Conservation (phyloP, 2,329 filamentous ascomycete genomes). For the Penicillium sp. region DNA sequence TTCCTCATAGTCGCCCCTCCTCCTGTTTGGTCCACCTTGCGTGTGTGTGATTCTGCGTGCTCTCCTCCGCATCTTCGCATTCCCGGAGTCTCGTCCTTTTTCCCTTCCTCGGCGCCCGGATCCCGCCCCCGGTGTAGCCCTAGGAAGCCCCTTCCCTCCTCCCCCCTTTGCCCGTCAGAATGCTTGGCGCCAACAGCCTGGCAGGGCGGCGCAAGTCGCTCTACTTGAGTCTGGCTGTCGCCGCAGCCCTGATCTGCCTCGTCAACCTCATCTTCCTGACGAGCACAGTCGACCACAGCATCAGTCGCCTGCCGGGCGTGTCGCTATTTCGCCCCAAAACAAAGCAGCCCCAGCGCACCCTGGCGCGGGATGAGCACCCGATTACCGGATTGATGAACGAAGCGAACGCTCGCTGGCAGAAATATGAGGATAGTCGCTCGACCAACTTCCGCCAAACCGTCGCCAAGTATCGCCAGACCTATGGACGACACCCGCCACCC, state of each 20-base stretch:
- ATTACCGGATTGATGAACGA: slow-evolving; percentile 40
- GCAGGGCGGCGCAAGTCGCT: slow-evolving; percentile 18
- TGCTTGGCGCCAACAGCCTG: slow-evolving; percentile 20
- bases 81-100: slow-evolving; percentile 2
- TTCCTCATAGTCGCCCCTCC: slow-evolving; percentile 4
- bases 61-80: not conserved
- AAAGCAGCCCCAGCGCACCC: slow-evolving; percentile 12
- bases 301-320: slow-evolving; percentile 13
- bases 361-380: slow-evolving; percentile 32
- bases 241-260: slow-evolving; percentile 15
- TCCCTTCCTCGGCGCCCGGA: slow-evolving; percentile 3
- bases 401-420: slow-evolving; percentile 38
- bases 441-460: slow-evolving; percentile 45
- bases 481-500: slow-evolving; percentile 47
- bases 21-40: not conserved
- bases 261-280: slow-evolving; percentile 22
- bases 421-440: slow-evolving; percentile 39
- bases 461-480: slow-evolving; percentile 41
- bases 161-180: slow-evolving; percentile 5
- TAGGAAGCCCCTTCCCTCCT: not conserved
- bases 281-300: slow-evolving; percentile 11
- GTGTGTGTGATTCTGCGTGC: not conserved
- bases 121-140: slow-evolving; percentile 5
- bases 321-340: slow-evolving; percentile 4
- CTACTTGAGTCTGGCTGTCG: slow-evolving; percentile 21